Evolutionary conservation across 345 rosid species (phyloP), one percentile per base, ranked within the genome.

Genomic region (Sonneratia caseolaris): DNA sequence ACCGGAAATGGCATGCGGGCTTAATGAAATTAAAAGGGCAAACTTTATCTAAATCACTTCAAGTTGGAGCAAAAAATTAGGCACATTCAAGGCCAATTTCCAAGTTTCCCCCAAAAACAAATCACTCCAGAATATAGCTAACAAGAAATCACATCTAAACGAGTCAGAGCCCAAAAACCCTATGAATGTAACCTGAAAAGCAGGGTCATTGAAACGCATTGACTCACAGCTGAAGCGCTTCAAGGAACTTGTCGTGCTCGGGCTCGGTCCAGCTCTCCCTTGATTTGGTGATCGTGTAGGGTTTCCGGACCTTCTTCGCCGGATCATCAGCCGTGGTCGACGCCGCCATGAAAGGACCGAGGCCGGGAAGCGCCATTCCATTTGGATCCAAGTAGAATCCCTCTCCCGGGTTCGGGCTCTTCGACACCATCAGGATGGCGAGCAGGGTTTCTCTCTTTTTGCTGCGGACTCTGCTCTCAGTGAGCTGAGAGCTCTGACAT

Each of bases 201-300:
- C 27, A 56, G 24, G 12, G 11, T 47, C 22, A 53, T 48, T 14
- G 18, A 13, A 13, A 13, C n/a, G 22, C 32, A 5, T 57, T 16
- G 24, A 78, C 77, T 87, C 83, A 91, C 97, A 91, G 86, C 80
- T 91, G 96, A 40, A 91, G 90, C 72, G 97, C 97, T 82, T 89
- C 97, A 35, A 91, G 90, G 73, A 91, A 91, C 77, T 91, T 91
- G 78, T 89, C 97, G 79, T 91, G 97, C 76, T 91, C 97, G n/a
- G 97, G 96, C 27, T 91, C 97, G 16, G 96, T 91, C 97, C 97
- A 91, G 87, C 90, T 91, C 88, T 91, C 93, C 65, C 96, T 84
- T 1, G 91, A 89, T 86, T 91, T 91, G 78, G 93, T 84, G 75
- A 89, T 87, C 48, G 93, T 91, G 79, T 91, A 91, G 66, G 97